Base-by-base conservation (phyloP, 2,329 filamentous ascomycete genomes). In the Capronia americana region DNA sequence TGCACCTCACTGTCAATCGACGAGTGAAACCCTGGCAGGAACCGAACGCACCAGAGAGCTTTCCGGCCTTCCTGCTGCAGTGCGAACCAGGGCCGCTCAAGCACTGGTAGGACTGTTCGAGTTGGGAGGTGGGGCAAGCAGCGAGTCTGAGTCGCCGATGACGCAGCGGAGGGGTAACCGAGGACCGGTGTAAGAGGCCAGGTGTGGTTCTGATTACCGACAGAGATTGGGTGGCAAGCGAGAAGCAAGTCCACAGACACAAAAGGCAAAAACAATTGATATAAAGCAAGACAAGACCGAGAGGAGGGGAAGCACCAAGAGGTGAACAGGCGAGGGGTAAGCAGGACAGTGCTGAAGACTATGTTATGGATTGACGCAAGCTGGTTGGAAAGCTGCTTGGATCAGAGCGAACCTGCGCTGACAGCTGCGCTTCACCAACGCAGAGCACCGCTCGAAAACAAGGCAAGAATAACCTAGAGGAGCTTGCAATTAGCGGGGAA, bases 161-260 rank as follows among this genome's bases (percentile, higher is more conserved):
- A 69, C 68, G 68, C 65, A 65, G 55, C 66, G 57, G 68, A 67
- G 65, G 65, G 65, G 58, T 53, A 61, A 23, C 58, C 58, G 28
- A 59, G 57, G 44, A 59, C 57, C 61, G 32, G 26, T 54, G 46
- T 26, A 20, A 34, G 26, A 55, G 12, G 53, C 28, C 53, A 32
- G 53, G n/a, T 34, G 53, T 55, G 53, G 5, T 55, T 10, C 17
- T 46, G 58, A 53, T 54, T 8, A n/a, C 14, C n/a, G 57, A 41
- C 48, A 54, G 30, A 65, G 57, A 41, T 57, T 61, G 58, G 34
- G 58, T 50, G 54, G 51, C 57, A 61, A 55, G 58, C 48, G 63
- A 61, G 54, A 53, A 63, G 34, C 8, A 54, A 50, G 50, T n/a
- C 6, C 6, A 17, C 38, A 32, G 57, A 44, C 48, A 41, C 57